Conservation (phyloP, 805 yeast species). For the Cyberlindnera mrakii region DNA sequence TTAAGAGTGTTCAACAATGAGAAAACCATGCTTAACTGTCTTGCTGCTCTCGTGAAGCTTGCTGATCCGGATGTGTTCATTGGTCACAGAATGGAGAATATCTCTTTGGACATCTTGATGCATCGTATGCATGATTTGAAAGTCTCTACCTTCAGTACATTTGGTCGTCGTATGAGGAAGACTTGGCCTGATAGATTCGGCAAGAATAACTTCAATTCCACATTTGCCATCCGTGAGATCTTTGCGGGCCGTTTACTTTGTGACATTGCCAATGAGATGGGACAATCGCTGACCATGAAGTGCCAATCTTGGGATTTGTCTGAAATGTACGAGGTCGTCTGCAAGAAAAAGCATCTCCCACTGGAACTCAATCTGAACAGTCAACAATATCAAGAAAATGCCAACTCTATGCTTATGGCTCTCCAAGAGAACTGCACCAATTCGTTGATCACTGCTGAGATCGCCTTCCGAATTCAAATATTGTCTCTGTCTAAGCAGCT, state of each 20-base stretch:
- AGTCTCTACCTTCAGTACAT: constrained; percentile 68
- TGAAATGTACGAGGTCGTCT: constrained; percentile 83
- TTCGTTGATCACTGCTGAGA: constrained; percentile 65
- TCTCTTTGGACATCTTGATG: constrained; percentile 71
- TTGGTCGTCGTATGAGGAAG: constrained; percentile 78
- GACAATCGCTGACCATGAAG: constrained; percentile 83
- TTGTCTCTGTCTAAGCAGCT: constrained; percentile 84
- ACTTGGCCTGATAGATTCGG: constrained; percentile 75
- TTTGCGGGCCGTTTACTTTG: constrained; percentile 83
- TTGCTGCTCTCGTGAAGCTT: constrained; percentile 60
- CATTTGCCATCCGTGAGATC: constrained; percentile 57
- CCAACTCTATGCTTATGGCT: constrained; percentile 60
- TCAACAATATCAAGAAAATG: constrained; percentile 60
- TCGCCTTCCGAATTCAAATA: constrained; percentile 80
- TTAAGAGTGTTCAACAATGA: constrained; percentile 67
- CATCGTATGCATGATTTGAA: constrained; percentile 74
- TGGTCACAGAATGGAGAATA: constrained; percentile 81
- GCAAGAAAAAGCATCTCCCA: constrained; percentile 55
- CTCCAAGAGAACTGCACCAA: constrained; percentile 61
- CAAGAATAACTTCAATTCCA: constrained; percentile 42
- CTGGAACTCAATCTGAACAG: constrained; percentile 71
- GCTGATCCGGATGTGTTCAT: constrained; percentile 89
- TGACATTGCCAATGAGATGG: constrained; percentile 92
- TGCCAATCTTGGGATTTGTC: constrained; percentile 93
- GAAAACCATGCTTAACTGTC: constrained; percentile 62